Evolutionary conservation across 305 asterid genomes (phyloP).

Genomic region (Fraxinus albicans): DNA sequence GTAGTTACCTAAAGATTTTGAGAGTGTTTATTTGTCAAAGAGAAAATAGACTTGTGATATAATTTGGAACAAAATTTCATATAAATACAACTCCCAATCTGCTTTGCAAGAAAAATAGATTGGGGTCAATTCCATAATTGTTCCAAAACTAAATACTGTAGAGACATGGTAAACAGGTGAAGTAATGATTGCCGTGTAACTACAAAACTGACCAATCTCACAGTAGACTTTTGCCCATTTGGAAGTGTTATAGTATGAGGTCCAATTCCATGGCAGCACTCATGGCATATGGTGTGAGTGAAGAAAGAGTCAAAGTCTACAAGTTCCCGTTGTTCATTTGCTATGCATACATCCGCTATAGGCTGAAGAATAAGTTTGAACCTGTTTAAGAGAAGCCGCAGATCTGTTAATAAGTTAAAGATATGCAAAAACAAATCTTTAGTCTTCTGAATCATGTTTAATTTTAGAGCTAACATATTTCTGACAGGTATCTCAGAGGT

Average conservation of each 20-base stretch:
- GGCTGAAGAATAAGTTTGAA: conserved; percentile 92
- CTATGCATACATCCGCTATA: conserved; percentile 70
- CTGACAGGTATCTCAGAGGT: not conserved
- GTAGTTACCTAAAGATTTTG: not conserved
- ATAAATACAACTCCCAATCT: not conserved
- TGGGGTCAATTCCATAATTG: not conserved
- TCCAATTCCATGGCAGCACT: conserved; percentile 98
- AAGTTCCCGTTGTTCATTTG: conserved; percentile 56
- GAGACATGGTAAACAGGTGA: not conserved
- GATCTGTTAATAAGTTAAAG: not conserved
- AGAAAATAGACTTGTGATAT: not conserved
- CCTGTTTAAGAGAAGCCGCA: conserved; percentile 44
- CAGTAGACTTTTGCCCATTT: conserved; percentile 75
- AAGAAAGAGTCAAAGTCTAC: conserved; percentile 93
- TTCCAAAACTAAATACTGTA: not conserved
- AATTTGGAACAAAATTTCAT: conserved; percentile 6
- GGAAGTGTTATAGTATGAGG: conserved; percentile 91
- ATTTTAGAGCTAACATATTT: not conserved
- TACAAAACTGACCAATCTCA: conserved; percentile 66
- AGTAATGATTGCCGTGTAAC: not conserved
- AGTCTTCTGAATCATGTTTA: conserved; percentile 1
- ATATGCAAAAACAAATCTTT: not conserved
- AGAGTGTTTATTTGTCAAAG: not conserved
- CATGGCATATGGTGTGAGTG: conserved; percentile 93
- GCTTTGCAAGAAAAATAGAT: conserved; percentile 1